Percentiles rank a stretch among this genome's conserved stretches.
phyloP scores from a whole-genome alignment of 768 basidiomycete species.

The Xerocomellus dryophilus region DNA sequence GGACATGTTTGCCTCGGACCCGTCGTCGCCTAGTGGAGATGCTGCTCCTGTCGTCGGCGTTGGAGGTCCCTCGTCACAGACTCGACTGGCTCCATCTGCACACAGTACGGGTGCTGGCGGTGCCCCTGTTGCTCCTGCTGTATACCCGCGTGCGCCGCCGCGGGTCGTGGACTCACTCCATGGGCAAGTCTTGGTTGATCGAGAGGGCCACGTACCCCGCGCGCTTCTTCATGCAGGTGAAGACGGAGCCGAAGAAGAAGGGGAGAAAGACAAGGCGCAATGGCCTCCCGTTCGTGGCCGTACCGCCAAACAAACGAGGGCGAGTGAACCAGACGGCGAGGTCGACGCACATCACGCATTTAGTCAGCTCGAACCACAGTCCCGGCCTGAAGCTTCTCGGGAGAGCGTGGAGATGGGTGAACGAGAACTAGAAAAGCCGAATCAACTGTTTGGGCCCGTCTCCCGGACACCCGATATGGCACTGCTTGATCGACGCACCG shows the following conservation, averaged over 20 bases:
- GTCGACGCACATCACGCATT: constrained; percentile 14
- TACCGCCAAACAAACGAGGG: neutral
- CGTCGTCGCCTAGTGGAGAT: constrained; percentile 11
- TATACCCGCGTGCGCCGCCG: constrained; percentile 19
- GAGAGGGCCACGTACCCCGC: constrained; percentile 14
- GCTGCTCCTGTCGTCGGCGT: neutral
- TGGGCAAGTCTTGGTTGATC: constrained; percentile 21
- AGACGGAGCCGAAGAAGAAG: neutral
- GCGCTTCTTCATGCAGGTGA: neutral
- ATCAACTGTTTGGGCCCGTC: no score
- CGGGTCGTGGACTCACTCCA: constrained; percentile 18
- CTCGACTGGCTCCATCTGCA: neutral
- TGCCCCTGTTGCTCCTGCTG: neutral
- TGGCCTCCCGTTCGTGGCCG: constrained; percentile 20
- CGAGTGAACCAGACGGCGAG: neutral
- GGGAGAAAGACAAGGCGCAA: neutral
- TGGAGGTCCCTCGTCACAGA: neutral
- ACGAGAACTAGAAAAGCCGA: neutral
- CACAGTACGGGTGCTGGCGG: neutral
- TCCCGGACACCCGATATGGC: no score
- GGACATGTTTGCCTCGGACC: constrained; percentile 18
- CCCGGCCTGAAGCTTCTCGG: neutral
- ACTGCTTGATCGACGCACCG: neutral
- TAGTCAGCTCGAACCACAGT: constrained; percentile 3
- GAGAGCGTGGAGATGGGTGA: neutral